phyloP scores from a whole-genome alignment of 2,329 filamentous ascomycete genomes.

The Exophiala dermatitidis region DNA sequence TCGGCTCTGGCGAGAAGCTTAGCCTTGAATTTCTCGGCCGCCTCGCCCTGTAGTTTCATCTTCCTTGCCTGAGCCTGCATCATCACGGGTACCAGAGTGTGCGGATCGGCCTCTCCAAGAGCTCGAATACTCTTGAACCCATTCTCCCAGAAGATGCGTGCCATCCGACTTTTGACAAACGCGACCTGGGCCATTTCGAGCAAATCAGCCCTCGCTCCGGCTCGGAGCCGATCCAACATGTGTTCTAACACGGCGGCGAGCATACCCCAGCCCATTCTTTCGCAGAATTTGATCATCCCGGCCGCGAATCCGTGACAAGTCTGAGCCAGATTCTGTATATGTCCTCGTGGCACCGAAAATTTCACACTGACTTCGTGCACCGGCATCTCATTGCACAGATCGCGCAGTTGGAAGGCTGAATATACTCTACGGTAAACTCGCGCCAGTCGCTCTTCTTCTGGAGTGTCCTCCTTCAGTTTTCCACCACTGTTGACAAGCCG shows the following conservation, averaged over 20 bases:
- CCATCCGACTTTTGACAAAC: conserved; percentile 70
- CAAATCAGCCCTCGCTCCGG: conserved; percentile 63
- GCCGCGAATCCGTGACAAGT: conserved; percentile 72
- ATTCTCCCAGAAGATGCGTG: conserved; percentile 67
- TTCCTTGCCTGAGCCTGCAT: conserved; percentile 49
- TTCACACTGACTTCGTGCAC: conserved; percentile 62
- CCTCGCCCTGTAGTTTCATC: conserved; percentile 48
- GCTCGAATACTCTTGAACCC: conserved; percentile 62
- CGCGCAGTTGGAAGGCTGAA: conserved; percentile 67
- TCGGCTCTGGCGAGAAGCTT: conserved; percentile 62
- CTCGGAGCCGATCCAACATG: conserved; percentile 65
- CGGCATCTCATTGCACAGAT: conserved; percentile 69
- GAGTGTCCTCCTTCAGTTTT: conserved; percentile 54
- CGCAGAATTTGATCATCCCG: conserved; percentile 72
- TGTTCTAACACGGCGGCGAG: conserved; percentile 67
- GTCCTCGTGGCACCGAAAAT: conserved; percentile 62
- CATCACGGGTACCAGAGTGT: conserved; percentile 63
- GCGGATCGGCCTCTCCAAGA: conserved; percentile 61
- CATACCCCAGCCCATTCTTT: conserved; percentile 57
- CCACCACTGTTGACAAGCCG: conserved; percentile 58
- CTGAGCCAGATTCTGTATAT: conserved; percentile 64
- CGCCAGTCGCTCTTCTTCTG: conserved; percentile 53
- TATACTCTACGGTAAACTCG: conserved; percentile 67
- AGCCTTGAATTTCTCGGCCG: conserved; percentile 54
- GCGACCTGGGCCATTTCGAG: conserved; percentile 64